phyloP scores from a whole-genome alignment of 352 stramenopile genomes.

The Globisporangium recalcitrans region DNA sequence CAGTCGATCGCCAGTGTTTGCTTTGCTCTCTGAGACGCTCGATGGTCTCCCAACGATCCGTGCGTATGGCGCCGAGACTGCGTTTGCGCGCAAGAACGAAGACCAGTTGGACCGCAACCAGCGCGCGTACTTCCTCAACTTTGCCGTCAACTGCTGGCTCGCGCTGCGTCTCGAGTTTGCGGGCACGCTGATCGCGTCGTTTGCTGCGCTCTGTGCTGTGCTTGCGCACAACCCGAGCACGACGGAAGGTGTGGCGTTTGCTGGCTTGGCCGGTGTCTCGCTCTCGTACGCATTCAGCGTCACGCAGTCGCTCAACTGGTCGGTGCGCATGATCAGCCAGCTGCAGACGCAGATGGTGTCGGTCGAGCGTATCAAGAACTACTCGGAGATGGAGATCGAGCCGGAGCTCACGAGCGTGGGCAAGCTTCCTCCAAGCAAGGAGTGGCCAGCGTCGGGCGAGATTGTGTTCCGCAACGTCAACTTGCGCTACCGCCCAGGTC shows the following conservation, averaged over 20 bases:
- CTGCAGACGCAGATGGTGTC: slow-evolving; percentile 78
- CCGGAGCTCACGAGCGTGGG: slow-evolving; percentile 88
- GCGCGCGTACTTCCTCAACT: slow-evolving; percentile 71
- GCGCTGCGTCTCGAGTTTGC: slow-evolving; percentile 70
- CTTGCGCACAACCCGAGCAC: slow-evolving; percentile 41
- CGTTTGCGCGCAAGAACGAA: slow-evolving; percentile 53
- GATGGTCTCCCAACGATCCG: slow-evolving; percentile 94
- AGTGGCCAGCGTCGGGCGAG: slow-evolving; percentile 67
- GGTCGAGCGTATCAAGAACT: slow-evolving; percentile 72
- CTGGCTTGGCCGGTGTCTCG: slow-evolving; percentile 59
- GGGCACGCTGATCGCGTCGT: slow-evolving; percentile 54
- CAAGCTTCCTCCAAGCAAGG: slow-evolving; percentile 36
- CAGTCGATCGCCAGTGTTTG: slow-evolving; percentile 92
- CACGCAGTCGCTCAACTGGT: slow-evolving; percentile 75
- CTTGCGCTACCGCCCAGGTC: slow-evolving; percentile 74
- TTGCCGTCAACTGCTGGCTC: slow-evolving; percentile 72
- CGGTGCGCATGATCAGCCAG: slow-evolving; percentile 68
- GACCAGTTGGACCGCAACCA: slow-evolving; percentile 59
- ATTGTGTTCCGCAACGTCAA: slow-evolving; percentile 79
- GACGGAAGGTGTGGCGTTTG: slow-evolving; percentile 36
- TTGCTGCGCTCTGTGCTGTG: slow-evolving; percentile 48
- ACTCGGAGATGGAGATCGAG: slow-evolving; percentile 54
- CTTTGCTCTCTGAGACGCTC: slow-evolving; percentile 92
- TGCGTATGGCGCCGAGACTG: slow-evolving; percentile 50
- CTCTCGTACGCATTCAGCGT: slow-evolving; percentile 79